phyloP scores from a whole-genome alignment of 495 filamentous ascomycete genomes.

The Saxophila tyrrhenica region DNA sequence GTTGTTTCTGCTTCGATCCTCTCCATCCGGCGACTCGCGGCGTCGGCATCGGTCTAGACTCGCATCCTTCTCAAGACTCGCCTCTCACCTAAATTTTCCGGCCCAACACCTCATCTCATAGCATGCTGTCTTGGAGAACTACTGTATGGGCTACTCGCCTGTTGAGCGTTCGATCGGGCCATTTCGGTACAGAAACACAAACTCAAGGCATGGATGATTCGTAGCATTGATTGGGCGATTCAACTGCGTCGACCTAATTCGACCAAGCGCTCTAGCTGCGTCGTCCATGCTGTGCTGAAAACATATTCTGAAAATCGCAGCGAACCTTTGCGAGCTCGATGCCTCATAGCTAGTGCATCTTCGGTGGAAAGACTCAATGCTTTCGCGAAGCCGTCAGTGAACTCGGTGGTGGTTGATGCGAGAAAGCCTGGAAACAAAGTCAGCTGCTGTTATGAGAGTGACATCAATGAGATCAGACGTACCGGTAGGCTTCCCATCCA shows the following conservation, averaged over 20 bases:
- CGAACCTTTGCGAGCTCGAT: constrained; percentile 62
- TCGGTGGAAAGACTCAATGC: constrained; percentile 54
- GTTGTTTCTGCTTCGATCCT: no score
- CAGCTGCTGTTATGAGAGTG: neutral
- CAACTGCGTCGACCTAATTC: constrained; percentile 20
- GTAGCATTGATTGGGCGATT: neutral
- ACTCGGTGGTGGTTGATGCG: constrained; percentile 63
- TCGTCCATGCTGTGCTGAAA: constrained; percentile 65
- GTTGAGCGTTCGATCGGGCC: no score
- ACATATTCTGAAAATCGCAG: constrained; percentile 77
- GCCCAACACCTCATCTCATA: no score
- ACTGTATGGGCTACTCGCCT: no score
- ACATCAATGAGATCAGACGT: neutral
- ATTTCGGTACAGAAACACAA: no score
- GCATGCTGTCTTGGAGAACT: no score
- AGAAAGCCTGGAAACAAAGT: constrained; percentile 53
- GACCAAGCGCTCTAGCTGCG: constrained; percentile 60
- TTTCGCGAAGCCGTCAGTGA: constrained; percentile 64
- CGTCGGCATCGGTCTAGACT: no score
- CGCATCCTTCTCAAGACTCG: no score
- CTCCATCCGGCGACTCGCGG: no score
- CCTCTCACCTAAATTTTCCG: no score
- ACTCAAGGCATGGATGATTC: no score
- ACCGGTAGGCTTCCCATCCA: constrained; percentile 67
- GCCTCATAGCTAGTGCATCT: constrained; percentile 61